Evolutionary conservation across 2,329 filamentous ascomycete genomes (phyloP), one percentile per base, ranked within the genome.

Genomic region (Fusarium sp.): DNA sequence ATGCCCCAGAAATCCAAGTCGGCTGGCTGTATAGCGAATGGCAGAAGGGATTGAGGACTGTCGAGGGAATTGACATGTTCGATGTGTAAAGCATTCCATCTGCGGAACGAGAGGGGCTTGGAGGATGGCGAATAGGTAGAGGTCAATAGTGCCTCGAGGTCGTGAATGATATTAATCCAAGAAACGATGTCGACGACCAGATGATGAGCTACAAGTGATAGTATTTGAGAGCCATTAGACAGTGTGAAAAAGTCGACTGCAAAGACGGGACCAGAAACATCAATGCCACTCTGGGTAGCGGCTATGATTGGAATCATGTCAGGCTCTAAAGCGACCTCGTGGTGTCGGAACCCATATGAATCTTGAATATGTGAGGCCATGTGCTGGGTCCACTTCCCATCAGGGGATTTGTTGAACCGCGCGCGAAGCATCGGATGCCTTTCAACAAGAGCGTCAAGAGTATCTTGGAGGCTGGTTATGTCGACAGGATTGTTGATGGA

Each of bases 171-270:
- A 6, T 85, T 79, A 12, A 83, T 78, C 85, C 85, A 87, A 0
- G 84, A 85, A 2, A 87, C 83, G 8, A 86, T 73, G 58, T 87
- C 85, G 21, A 86, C 80, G 3, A 83, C 79, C 1, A 84, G 73
- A 61, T 84, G 83, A 19, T 84, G 82, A 3, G 77, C 79, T 11
- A 79, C 73, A 13, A 85, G 56, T 10, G 80, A 81, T 0, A 83
- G 52, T 4, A 75, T 47, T 38, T 81, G 80, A 12, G 71, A 32
- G 8, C 62, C 63, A 2, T 60, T n/a, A 8, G 28, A 15, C 7
- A 49, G 18, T 3, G 4, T 12, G 23, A 73, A 73, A 2, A 73
- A 43, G 11, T 76, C 71, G 1, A 66, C 58, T 0, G 37, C n/a
- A 25, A 76, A 69, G 0, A 72, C 52, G 0, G 61, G 69, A 10